These are phyloP conservation scores for Calocybe indica DNA, from an alignment of 768 basidiomycete genomes.

Conservation along the genomic window DNA sequence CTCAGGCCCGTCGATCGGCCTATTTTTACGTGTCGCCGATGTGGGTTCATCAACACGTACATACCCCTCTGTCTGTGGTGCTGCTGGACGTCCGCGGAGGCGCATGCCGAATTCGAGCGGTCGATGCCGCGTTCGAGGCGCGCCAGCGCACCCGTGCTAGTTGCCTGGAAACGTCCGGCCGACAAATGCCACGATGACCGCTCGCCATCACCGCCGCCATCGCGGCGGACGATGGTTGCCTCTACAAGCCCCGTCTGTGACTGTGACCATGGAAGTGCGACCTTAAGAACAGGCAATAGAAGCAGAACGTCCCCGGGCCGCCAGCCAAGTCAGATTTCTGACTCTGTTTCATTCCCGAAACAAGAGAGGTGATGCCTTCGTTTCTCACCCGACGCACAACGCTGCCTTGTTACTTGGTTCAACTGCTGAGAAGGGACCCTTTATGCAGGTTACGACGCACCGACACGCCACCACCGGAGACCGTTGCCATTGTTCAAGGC, in stretches of 20 bases:
- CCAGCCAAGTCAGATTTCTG: background rate
- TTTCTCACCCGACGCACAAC: background rate
- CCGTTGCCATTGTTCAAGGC: background rate
- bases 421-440: no score
- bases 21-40: conserved; percentile 38
- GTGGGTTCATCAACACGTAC: conserved; percentile 41
- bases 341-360: background rate
- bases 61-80: conserved; percentile 49
- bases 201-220: background rate
- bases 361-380: background rate
- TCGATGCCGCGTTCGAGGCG: conserved; percentile 29
- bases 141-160: conserved; percentile 22
- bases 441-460: no score
- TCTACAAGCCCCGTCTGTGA: background rate
- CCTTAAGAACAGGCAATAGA: no score
- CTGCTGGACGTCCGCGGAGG: conserved; percentile 37
- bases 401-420: no score
- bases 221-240: background rate
- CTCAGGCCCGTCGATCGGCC: conserved; percentile 33
- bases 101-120: conserved; percentile 31
- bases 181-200: background rate
- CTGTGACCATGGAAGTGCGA: no score
- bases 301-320: background rate
- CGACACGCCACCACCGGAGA: background rate
- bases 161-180: conserved; percentile 10